Evolutionary conservation across 352 stramenopile species (phyloP).

Genomic region (Aphanomyces cochlioides): DNA sequence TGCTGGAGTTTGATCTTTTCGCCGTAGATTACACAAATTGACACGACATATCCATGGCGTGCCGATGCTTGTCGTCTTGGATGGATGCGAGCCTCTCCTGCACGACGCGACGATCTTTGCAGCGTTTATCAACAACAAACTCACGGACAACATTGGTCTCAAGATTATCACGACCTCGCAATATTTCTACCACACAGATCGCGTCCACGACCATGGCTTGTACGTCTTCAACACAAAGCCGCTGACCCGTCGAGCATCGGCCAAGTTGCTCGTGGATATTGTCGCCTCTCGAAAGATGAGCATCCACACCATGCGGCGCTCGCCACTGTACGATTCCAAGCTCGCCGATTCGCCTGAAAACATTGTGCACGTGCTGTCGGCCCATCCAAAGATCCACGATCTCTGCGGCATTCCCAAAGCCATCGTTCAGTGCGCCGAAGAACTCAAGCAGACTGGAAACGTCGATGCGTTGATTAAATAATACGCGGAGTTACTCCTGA

Average conservation of each 20-base stretch:
- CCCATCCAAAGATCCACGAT: not conserved
- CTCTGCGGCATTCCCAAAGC: not conserved
- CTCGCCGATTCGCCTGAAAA: not conserved
- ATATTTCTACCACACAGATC: constrained; percentile 5
- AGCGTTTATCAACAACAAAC: constrained; percentile 5
- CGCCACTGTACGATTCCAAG: not conserved
- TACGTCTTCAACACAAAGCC: constrained; percentile 10
- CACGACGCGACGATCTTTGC: not conserved
- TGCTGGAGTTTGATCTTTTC: not conserved
- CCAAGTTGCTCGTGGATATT: constrained; percentile 15
- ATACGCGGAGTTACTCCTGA: not conserved
- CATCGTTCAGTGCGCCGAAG: not conserved
- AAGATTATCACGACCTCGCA: constrained; percentile 6
- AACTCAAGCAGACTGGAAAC: not conserved
- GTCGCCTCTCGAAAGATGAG: not conserved
- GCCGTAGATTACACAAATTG: constrained; percentile 15
- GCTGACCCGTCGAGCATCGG: not conserved
- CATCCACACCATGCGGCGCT: not conserved
- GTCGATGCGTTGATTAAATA: constrained; percentile 1
- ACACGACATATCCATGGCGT: constrained; percentile 10
- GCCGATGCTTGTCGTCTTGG: constrained; percentile 9
- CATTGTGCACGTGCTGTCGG: not conserved
- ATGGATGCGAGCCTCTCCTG: constrained; percentile 3
- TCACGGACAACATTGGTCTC: constrained; percentile 13
- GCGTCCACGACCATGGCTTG: constrained; percentile 15